phyloP scores from a whole-genome alignment of 371 early-diverging fungal genomes.

The Mortierella sp. region DNA sequence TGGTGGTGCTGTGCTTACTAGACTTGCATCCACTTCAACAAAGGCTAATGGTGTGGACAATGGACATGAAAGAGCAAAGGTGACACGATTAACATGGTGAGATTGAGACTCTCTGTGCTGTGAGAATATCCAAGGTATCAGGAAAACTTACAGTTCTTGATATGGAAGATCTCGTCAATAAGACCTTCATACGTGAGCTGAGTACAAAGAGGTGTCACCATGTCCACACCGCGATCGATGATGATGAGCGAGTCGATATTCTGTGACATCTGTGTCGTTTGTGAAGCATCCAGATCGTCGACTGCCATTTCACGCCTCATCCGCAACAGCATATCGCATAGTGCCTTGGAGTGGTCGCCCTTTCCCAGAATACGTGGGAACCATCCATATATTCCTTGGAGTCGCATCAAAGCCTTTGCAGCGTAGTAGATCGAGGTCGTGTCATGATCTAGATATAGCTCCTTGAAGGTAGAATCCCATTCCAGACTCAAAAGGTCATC shows the following conservation, averaged over 20 bases:
- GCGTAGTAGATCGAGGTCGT: slow-evolving; percentile 80
- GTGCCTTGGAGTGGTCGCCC: slow-evolving; percentile 83
- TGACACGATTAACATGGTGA: not conserved
- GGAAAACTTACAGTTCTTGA: slow-evolving; percentile 64
- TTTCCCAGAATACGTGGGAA: slow-evolving; percentile 92
- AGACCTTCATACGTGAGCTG: slow-evolving; percentile 95
- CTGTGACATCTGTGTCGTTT: slow-evolving; percentile 67
- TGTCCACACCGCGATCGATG: slow-evolving; percentile 89
- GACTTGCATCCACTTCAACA: slow-evolving; percentile 70
- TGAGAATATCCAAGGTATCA: not conserved
- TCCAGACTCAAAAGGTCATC: slow-evolving; percentile 93
- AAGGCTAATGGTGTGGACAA: slow-evolving; percentile 55
- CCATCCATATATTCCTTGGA: slow-evolving; percentile 87
- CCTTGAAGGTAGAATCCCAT: slow-evolving; percentile 80
- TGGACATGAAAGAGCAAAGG: not conserved
- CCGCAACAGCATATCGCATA: slow-evolving; percentile 83
- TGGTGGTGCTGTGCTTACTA: slow-evolving; percentile 46
- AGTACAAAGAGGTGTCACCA: slow-evolving; percentile 91
- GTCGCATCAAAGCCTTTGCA: slow-evolving; percentile 85
- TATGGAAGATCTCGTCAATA: slow-evolving; percentile 84
- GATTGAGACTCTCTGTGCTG: not conserved
- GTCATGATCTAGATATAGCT: slow-evolving; percentile 85
- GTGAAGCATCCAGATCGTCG: slow-evolving; percentile 59
- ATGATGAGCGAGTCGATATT: slow-evolving; percentile 90
- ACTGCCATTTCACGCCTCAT: slow-evolving; percentile 84